A percentile compares a stretch with the other conserved stretches of the same genome.
phyloP scores from a whole-genome alignment of 805 yeast genomes.

The Starmerella floricola region DNA sequence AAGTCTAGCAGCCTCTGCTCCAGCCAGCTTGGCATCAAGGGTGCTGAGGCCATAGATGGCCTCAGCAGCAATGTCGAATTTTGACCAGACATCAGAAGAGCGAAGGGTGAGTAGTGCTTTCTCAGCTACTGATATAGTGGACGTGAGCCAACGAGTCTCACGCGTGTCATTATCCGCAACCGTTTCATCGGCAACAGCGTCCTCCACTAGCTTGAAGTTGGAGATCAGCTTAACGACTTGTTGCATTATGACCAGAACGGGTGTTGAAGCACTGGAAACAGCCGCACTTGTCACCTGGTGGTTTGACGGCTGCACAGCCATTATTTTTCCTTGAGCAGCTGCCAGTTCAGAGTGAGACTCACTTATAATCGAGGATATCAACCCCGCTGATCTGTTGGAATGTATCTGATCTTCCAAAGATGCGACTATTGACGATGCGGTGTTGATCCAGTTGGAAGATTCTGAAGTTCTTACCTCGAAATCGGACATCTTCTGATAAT shows the following conservation, averaged over 20 bases:
- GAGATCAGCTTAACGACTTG: slow-evolving; percentile 28
- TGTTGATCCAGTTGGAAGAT: too few relatives aligned
- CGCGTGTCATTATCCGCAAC: slow-evolving; percentile 45
- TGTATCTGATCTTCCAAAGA: too few relatives aligned
- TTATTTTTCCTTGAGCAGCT: too few relatives aligned
- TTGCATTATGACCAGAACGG: slow-evolving; percentile 59
- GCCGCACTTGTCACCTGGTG: too few relatives aligned
- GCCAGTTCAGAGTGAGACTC: too few relatives aligned
- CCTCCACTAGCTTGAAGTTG: not conserved
- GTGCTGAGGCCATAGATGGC: slow-evolving; percentile 24
- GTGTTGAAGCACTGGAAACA: slow-evolving; percentile 42
- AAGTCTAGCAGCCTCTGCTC: slow-evolving; percentile 34
- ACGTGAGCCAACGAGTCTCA: slow-evolving; percentile 58
- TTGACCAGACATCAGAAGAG: slow-evolving; percentile 28
- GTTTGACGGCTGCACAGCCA: too few relatives aligned
- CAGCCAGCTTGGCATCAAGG: slow-evolving; percentile 30
- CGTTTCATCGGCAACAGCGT: slow-evolving; percentile 21
- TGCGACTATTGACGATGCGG: too few relatives aligned
- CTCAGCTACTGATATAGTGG: slow-evolving; percentile 36
- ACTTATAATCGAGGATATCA: too few relatives aligned
- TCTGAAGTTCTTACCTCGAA: too few relatives aligned
- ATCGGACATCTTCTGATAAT: too few relatives aligned
- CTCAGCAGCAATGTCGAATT: slow-evolving; percentile 28
- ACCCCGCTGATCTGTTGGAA: too few relatives aligned
- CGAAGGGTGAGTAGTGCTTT: slow-evolving; percentile 37